Evolutionary conservation across 371 early-diverging fungal species (phyloP).

Genomic region (Amoeboaphelidium protococcarum): DNA sequence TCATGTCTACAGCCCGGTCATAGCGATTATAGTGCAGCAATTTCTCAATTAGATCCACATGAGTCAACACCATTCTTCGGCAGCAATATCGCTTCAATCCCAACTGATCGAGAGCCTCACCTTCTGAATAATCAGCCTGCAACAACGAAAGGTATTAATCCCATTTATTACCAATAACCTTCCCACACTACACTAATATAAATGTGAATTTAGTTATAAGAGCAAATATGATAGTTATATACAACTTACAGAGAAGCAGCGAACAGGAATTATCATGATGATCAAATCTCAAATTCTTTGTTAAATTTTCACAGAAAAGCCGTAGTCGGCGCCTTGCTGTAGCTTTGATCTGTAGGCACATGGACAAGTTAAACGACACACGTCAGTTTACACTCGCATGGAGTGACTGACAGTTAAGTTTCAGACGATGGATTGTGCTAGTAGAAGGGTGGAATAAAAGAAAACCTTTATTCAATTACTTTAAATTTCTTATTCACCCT

Average conservation of each 20-base stretch:
- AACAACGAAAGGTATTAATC: constrained; percentile 65
- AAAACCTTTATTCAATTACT: no score
- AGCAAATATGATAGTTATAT: constrained; percentile 19
- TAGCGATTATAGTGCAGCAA: constrained; percentile 60
- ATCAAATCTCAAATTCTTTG: no score
- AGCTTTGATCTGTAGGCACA: no score
- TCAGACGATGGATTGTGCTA: no score
- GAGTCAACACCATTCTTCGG: constrained; percentile 93
- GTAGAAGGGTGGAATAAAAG: no score
- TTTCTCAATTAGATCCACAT: constrained; percentile 97
- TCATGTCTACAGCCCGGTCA: not conserved
- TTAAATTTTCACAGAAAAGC: no score
- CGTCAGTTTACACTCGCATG: no score
- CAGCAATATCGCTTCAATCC: constrained; percentile 96
- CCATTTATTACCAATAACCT: constrained; percentile 96
- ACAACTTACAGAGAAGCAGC: constrained; percentile 60
- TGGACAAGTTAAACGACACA: no score
- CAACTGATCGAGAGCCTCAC: constrained; percentile 52
- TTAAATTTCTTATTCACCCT: no score
- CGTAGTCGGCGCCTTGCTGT: no score
- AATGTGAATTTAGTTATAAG: not conserved
- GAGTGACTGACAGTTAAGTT: no score
- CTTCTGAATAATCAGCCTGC: constrained; percentile 42
- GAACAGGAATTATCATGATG: constrained; percentile 82
- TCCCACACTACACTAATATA: constrained; percentile 35